Evolutionary conservation across 1,284 basidiomycete genomes (phyloP).

Genomic region (Neonothopanus nambi): DNA sequence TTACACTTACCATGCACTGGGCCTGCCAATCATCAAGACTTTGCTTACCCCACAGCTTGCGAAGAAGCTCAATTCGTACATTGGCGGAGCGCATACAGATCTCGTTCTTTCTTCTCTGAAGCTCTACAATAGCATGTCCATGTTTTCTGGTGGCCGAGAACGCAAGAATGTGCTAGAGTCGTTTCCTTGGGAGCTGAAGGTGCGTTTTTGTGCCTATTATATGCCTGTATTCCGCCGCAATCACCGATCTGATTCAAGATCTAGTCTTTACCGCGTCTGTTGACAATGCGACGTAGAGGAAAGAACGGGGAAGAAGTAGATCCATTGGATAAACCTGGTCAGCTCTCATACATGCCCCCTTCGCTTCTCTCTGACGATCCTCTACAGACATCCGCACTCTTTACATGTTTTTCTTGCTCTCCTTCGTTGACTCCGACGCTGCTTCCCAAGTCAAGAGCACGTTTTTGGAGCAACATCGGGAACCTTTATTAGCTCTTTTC

Average conservation of each 20-base stretch:
- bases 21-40: conserved; percentile 57
- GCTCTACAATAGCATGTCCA: conserved; percentile 58
- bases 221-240: neutral
- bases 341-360: conserved; percentile 16
- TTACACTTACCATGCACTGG: conserved; percentile 61
- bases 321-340: conserved; percentile 57
- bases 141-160: conserved; percentile 65
- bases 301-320: conserved; percentile 41
- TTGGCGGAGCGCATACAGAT: conserved; percentile 61
- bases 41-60: conserved; percentile 56
- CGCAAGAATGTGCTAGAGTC: conserved; percentile 58
- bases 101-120: conserved; percentile 65
- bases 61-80: conserved; percentile 56
- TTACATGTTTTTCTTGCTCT: conserved; percentile 67
- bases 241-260: conserved; percentile 9
- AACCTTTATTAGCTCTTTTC: conserved; percentile 63
- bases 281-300: conserved; percentile 66
- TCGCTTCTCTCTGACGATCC: neutral
- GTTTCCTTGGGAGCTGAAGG: conserved; percentile 79
- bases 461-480: conserved; percentile 69
- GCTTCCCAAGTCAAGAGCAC: conserved; percentile 52
- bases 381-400: conserved; percentile 71
- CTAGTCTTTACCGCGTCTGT: conserved; percentile 64
- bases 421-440: conserved; percentile 56
- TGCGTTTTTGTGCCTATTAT: conserved; percentile 24